Percentiles rank a stretch among this genome's conserved stretches.
These are phyloP conservation scores for Globisporangium sylvaticum DNA, from an alignment of 352 stramenopile species.

Conservation along the genomic window DNA sequence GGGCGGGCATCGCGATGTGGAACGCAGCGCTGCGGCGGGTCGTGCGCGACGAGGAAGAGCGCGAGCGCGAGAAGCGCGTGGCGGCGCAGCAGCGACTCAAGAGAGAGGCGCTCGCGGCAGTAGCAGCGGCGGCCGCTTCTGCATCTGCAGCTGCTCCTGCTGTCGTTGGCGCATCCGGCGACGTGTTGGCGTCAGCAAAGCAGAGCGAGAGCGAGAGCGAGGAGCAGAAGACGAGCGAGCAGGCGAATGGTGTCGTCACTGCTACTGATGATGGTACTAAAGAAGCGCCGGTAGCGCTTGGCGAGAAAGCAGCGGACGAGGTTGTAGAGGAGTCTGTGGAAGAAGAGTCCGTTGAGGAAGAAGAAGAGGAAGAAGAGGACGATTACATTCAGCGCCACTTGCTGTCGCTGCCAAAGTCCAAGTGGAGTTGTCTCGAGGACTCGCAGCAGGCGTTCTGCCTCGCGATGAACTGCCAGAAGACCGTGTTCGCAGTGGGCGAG, in stretches of 20 bases:
- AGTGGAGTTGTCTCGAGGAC: slow-evolving; percentile 66
- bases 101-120: slow-evolving; percentile 12
- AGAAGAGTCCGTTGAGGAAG: slow-evolving; percentile 19
- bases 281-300: too few species aligned
- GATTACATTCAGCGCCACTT: slow-evolving; percentile 61
- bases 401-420: slow-evolving; percentile 39
- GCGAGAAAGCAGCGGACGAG: not conserved
- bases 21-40: slow-evolving; percentile 29
- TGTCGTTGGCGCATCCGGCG: too few species aligned
- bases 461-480: slow-evolving; percentile 55
- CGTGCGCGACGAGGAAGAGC: slow-evolving; percentile 32
- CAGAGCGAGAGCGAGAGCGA: not conserved
- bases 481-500: slow-evolving; percentile 71
- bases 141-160: too few species aligned
- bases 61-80: slow-evolving; percentile 29
- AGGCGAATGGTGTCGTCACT: not conserved
- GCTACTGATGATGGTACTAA: not conserved
- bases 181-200: too few species aligned
- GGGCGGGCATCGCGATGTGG: slow-evolving; percentile 15
- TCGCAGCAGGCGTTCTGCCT: slow-evolving; percentile 74
- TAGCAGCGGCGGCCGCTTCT: not conserved
- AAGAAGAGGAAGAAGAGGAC: slow-evolving; percentile 37
- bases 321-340: not conserved
- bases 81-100: slow-evolving; percentile 27
- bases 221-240: not conserved